These are phyloP conservation scores for Ceratobasidium sp. DNA, from an alignment of 1,284 basidiomycete species.

Conservation along the genomic window DNA sequence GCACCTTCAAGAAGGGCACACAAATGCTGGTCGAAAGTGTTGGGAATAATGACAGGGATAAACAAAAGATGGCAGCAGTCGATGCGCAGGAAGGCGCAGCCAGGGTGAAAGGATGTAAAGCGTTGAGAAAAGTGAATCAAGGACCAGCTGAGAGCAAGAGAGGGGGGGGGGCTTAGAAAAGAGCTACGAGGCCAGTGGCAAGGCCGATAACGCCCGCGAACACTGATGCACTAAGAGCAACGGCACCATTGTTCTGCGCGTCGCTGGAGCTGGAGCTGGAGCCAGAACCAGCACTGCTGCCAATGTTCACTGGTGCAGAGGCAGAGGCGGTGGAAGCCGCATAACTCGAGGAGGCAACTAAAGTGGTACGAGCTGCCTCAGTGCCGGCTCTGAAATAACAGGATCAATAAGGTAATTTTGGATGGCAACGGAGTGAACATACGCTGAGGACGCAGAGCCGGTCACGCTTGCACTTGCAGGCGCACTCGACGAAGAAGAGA, in stretches of 20 bases:
- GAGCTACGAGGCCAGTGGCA: conserved; percentile 15
- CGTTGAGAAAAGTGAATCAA: neutral
- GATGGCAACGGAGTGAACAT: too few species aligned
- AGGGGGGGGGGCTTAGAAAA: conserved; percentile 1
- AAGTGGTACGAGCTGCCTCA: conserved; percentile 9
- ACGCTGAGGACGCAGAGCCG: neutral
- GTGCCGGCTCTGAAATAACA: neutral
- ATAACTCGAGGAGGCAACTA: conserved; percentile 3
- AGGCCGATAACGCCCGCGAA: conserved; percentile 20
- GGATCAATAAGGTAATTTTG: too few species aligned
- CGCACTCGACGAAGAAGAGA: neutral
- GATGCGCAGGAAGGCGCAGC: conserved; percentile 33
- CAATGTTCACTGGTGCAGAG: conserved; percentile 21
- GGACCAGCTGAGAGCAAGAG: conserved; percentile 1
- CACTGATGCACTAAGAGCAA: neutral
- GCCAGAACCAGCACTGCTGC: neutral
- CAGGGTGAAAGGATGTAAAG: neutral
- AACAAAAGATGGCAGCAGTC: neutral
- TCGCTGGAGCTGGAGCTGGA: neutral
- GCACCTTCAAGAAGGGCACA: conserved; percentile 21
- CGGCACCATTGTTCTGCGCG: conserved; percentile 7
- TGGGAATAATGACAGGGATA: conserved; percentile 32
- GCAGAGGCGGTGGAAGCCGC: neutral
- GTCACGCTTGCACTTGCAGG: conserved; percentile 3
- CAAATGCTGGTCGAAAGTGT: conserved; percentile 24